A percentile compares a stretch with the other conserved stretches of the same genome.
Evolutionary conservation across 2,329 filamentous ascomycete genomes (phyloP).

Genomic region (Ophiocordyceps camponoti-leonardi): DNA sequence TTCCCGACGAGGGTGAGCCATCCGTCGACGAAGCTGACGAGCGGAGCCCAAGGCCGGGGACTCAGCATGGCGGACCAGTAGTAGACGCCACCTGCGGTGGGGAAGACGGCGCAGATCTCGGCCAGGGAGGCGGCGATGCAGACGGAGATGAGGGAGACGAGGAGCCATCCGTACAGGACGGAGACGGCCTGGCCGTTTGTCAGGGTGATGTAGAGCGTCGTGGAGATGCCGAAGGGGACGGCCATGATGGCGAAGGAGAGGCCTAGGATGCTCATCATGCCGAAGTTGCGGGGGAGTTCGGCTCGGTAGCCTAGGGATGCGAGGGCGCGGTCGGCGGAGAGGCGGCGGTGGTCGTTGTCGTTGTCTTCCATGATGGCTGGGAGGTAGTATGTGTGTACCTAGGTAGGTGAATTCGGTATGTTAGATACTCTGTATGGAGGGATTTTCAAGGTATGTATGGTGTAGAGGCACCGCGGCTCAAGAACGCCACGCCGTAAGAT

Average conservation of each 20-base stretch:
- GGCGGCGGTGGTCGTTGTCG: conserved; percentile 1
- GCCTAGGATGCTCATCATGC: conserved; percentile 29
- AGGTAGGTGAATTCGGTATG: not conserved
- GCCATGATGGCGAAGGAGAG: conserved; percentile 35
- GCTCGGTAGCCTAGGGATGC: conserved; percentile 30
- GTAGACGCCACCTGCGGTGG: conserved; percentile 45
- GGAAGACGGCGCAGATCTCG: conserved; percentile 55
- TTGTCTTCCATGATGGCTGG: conserved; percentile 1
- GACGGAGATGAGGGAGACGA: conserved; percentile 53
- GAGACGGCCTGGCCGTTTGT: conserved; percentile 59
- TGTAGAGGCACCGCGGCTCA: too few relatives aligned
- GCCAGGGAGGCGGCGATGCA: conserved; percentile 55
- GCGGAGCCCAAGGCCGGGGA: conserved; percentile 40
- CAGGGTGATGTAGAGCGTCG: conserved; percentile 32
- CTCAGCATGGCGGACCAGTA: conserved; percentile 57
- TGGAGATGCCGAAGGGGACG: conserved; percentile 31
- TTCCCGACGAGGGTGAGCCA: conserved; percentile 61
- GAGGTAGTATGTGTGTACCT: not conserved
- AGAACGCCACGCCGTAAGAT: too few relatives aligned
- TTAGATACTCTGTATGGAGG: too few relatives aligned
- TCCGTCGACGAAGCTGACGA: conserved; percentile 54
- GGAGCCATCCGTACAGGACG: conserved; percentile 53
- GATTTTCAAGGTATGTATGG: too few relatives aligned
- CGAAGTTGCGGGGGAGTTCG: conserved; percentile 32
- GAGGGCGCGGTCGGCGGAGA: conserved; percentile 23